phyloP scores from a whole-genome alignment of 116 monocot species.

The Cymodocea nodosa region DNA sequence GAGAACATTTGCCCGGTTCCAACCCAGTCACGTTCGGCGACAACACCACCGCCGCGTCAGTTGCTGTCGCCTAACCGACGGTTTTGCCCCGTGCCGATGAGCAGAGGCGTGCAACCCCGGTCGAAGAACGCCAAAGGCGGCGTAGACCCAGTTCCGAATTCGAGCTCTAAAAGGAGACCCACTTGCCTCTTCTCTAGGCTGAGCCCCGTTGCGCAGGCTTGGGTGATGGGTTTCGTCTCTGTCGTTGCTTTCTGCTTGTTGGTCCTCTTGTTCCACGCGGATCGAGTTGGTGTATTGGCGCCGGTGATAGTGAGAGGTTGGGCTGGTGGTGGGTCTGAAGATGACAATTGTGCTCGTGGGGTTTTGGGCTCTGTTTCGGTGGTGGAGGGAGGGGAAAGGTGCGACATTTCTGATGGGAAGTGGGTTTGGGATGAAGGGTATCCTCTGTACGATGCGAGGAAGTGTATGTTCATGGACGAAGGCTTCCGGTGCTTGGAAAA shows the following conservation, averaged over 20 bases:
- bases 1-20: no score
- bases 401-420: constrained; percentile 72
- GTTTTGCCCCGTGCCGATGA: neutral
- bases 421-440: constrained; percentile 87
- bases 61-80: neutral
- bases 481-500: constrained; percentile 75
- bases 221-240: constrained; percentile 15
- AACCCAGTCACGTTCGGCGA: no score
- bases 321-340: neutral
- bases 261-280: constrained; percentile 9
- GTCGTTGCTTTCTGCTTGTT: constrained; percentile 10
- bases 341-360: neutral
- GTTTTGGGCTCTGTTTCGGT: neutral
- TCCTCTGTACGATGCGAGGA: constrained; percentile 66
- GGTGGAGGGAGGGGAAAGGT: constrained; percentile 6
- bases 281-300: neutral
- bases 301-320: neutral
- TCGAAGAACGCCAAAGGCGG: neutral
- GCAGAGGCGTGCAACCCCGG: neutral
- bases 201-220: constrained; percentile 4
- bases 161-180: neutral
- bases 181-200: neutral
- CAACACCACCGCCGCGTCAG: no score
- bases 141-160: neutral
- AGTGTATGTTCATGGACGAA: constrained; percentile 58